phyloP scores from a whole-genome alignment of 1,284 basidiomycete genomes.

The Rhodotorula sp. region DNA sequence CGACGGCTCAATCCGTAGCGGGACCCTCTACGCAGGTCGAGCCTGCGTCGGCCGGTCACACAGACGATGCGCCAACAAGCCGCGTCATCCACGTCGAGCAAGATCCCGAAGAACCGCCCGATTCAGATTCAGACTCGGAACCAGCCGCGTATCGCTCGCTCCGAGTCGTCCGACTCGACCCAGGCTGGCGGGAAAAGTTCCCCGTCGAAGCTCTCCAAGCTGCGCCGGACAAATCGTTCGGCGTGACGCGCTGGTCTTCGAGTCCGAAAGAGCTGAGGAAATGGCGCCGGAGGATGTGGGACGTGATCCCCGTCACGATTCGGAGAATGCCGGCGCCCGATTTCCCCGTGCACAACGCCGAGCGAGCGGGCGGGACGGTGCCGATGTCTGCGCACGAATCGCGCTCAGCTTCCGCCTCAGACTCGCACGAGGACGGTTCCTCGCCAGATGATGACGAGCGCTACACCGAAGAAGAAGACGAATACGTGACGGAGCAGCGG shows the following conservation, averaged over 20 bases:
- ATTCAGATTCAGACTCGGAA: constrained; percentile 30
- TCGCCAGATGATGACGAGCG: no score
- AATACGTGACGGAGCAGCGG: no score
- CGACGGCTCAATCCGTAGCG: neutral
- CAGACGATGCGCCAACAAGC: neutral
- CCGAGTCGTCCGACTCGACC: constrained; percentile 24
- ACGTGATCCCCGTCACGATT: constrained; percentile 33
- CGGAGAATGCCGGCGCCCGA: constrained; percentile 11
- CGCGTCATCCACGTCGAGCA: neutral
- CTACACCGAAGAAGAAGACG: no score
- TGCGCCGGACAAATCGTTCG: constrained; percentile 4
- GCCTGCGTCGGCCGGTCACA: no score
- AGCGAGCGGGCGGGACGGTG: neutral
- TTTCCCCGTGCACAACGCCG: neutral
- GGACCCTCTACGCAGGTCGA: neutral
- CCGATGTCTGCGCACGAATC: neutral
- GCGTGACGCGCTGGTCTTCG: constrained; percentile 11
- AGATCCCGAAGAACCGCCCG: neutral
- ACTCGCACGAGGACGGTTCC: neutral
- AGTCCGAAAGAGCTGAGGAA: constrained; percentile 25
- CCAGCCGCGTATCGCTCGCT: constrained; percentile 32
- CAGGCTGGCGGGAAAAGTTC: constrained; percentile 35
- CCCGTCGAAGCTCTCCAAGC: constrained; percentile 13
- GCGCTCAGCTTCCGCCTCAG: neutral
- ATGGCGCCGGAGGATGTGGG: constrained; percentile 37